Conservation (phyloP, 768 basidiomycete genomes). For the Xerocomellus chrysenteron region DNA sequence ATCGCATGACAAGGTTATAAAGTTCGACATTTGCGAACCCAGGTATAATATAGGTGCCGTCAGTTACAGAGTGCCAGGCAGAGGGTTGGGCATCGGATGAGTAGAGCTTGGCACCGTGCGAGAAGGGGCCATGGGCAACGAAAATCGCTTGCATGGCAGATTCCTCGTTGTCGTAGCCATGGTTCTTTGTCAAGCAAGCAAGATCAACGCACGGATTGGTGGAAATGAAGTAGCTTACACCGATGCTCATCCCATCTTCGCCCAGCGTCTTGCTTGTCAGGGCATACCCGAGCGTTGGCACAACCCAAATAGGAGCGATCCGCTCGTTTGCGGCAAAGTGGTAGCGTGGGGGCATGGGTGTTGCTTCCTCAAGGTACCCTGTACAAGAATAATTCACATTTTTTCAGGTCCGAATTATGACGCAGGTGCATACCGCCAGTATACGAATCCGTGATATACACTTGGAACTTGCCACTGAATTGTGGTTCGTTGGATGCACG, state of each 20-base stretch:
- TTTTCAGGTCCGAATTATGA: neutral
- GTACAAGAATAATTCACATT: neutral
- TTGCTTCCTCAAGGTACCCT: conserved; percentile 16
- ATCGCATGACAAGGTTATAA: conserved; percentile 76
- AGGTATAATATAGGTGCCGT: conserved; percentile 64
- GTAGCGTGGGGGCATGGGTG: conserved; percentile 69
- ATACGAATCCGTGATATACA: conserved; percentile 36
- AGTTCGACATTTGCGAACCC: conserved; percentile 86
- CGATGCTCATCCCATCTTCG: conserved; percentile 64
- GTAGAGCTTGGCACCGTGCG: conserved; percentile 60
- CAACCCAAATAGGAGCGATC: conserved; percentile 86
- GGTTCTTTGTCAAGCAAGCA: conserved; percentile 52
- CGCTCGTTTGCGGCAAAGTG: conserved; percentile 72
- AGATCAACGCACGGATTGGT: neutral
- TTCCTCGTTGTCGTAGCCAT: conserved; percentile 85
- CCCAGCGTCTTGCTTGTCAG: conserved; percentile 67
- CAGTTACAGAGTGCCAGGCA: conserved; percentile 62
- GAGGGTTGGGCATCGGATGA: conserved; percentile 8
- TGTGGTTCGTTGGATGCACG: conserved; percentile 43
- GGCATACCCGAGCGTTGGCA: conserved; percentile 79
- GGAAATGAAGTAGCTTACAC: conserved; percentile 49
- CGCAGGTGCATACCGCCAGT: conserved; percentile 12
- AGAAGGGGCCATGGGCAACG: conserved; percentile 90
- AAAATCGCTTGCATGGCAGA: conserved; percentile 85
- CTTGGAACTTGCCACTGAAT: conserved; percentile 61